Conservation (phyloP, 305 asterid species). For the Solanum aculeatissimum region DNA sequence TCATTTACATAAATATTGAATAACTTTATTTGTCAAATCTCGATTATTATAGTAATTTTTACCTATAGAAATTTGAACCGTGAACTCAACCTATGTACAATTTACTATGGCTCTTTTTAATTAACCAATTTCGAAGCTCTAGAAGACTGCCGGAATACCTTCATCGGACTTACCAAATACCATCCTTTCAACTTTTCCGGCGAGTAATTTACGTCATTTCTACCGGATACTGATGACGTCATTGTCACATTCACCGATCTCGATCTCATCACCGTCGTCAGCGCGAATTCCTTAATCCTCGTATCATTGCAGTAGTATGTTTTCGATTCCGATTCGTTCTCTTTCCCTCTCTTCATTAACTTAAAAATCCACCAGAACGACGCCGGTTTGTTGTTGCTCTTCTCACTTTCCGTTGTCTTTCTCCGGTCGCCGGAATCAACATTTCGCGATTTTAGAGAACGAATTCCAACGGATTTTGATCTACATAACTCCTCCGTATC, state of each 20-base stretch:
- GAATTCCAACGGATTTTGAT: conserved; percentile 60
- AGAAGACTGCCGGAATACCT: conserved; percentile 40
- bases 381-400: conserved; percentile 16
- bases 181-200: conserved; percentile 28
- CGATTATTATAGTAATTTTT: neutral
- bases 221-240: conserved; percentile 16
- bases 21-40: no score
- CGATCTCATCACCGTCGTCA: conserved; percentile 45
- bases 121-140: conserved; percentile 22
- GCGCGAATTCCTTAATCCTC: conserved; percentile 41
- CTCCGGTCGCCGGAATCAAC: neutral
- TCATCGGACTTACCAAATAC: conserved; percentile 54
- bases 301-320: neutral
- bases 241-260: conserved; percentile 35
- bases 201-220: neutral
- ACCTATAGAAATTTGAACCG: neutral
- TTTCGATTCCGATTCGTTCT: neutral
- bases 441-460: conserved; percentile 25
- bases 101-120: neutral
- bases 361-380: conserved; percentile 23
- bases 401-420: neutral
- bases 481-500: conserved; percentile 41
- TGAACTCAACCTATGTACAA: neutral
- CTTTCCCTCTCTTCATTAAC: conserved; percentile 11
- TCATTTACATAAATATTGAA: neutral